Conservation (phyloP, 768 basidiomycete genomes). For the Mycena olivaceomarginata region DNA sequence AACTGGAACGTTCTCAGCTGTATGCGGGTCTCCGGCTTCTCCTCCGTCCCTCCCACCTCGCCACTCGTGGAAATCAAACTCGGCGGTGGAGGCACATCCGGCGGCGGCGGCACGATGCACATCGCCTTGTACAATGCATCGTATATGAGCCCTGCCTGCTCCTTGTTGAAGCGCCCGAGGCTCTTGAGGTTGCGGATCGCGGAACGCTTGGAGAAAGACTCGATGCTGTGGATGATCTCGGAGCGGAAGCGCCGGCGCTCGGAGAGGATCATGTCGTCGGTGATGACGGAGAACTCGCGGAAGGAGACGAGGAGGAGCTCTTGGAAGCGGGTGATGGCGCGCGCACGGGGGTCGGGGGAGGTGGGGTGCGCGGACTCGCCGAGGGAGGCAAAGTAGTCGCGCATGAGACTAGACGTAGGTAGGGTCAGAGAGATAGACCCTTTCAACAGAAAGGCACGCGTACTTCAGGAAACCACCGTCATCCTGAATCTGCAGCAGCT, state of each 20-base stretch:
- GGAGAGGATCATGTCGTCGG: constrained; percentile 92
- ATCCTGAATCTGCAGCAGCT: constrained; percentile 94
- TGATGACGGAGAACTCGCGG: constrained; percentile 97
- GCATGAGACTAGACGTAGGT: constrained; percentile 82
- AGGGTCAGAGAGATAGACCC: not conserved
- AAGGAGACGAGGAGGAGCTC: constrained; percentile 97
- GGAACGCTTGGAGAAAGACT: constrained; percentile 94
- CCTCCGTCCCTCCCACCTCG: constrained; percentile 72
- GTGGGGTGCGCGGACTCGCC: constrained; percentile 96
- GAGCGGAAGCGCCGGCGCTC: constrained; percentile 92
- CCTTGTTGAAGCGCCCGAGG: constrained; percentile 89
- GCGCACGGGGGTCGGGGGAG: constrained; percentile 90
- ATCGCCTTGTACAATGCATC: constrained; percentile 93
- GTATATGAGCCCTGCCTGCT: constrained; percentile 92
- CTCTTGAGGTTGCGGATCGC: constrained; percentile 91
- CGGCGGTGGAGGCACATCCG: constrained; percentile 67
- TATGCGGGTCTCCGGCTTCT: constrained; percentile 93
- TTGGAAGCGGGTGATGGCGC: constrained; percentile 98
- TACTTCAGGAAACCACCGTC: constrained; percentile 98
- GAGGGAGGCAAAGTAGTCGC: constrained; percentile 94
- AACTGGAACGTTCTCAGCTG: constrained; percentile 89
- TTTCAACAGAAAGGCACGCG: constrained; percentile 42
- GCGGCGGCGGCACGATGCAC: constrained; percentile 84
- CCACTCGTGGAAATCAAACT: constrained; percentile 70
- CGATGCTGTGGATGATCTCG: constrained; percentile 95